Conservation (phyloP, 306 rosid genomes). For the Begonia loranthoides region DNA sequence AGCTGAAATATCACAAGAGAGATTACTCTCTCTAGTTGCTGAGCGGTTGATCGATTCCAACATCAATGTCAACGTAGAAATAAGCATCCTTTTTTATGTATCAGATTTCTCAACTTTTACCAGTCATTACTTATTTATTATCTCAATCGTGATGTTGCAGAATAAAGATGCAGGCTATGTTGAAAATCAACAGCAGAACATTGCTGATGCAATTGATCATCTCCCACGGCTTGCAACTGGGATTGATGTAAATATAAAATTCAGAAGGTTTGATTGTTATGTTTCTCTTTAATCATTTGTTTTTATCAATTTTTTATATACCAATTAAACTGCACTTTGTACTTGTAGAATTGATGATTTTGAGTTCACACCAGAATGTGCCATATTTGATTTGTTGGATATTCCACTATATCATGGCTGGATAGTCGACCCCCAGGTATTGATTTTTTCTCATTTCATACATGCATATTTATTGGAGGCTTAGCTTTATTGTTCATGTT, state of each 20-base stretch:
- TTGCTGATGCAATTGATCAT: conserved; percentile 93
- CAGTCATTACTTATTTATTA: conserved; percentile 2
- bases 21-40: conserved; percentile 79
- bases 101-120: background rate
- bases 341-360: conserved; percentile 79
- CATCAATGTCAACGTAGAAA: conserved; percentile 54
- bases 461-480: background rate
- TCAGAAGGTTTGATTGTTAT: conserved; percentile 47
- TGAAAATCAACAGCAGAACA: conserved; percentile 88
- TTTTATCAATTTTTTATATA: conserved; percentile 13
- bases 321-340: conserved; percentile 15
- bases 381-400: conserved; percentile 93
- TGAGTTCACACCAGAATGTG: conserved; percentile 96
- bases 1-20: conserved; percentile 88
- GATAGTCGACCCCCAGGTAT: conserved; percentile 93
- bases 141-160: conserved; percentile 26
- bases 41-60: conserved; percentile 85
- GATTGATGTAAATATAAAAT: conserved; percentile 91
- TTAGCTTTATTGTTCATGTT: too few relatives aligned
- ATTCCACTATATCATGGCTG: conserved; percentile 97
- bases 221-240: conserved; percentile 98
- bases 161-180: conserved; percentile 80
- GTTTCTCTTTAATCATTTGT: conserved; percentile 7
- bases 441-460: conserved; percentile 12
- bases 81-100: conserved; percentile 3